Base-by-base conservation (phyloP, 768 basidiomycete species). In the Trametes meyenii region DNA sequence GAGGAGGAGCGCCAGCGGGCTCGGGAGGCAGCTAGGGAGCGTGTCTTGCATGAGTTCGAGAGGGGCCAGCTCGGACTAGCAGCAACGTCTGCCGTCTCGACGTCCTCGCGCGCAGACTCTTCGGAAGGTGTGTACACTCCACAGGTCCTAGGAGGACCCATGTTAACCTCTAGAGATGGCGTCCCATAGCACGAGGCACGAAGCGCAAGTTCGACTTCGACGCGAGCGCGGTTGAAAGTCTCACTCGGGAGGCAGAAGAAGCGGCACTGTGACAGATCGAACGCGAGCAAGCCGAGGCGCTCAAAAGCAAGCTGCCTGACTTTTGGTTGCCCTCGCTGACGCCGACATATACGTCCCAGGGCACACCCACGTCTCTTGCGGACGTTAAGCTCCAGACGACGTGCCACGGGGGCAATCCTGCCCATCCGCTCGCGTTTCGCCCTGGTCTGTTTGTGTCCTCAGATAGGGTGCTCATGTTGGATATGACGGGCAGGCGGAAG, bases 261-360 rank as follows among this genome's bases (percentile, higher is more conserved):
- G 88, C 86, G 19, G 97, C 97, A 0, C 76, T 96, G 50, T 81
- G 81, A 35, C 78, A 88, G 68, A 93, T 98, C 49, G 92, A 94
- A 70, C 80, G 81, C 36, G 94, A 97, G 72, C 90, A 92, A 66
- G 88, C 89, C 0, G 94, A 94, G 63, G 83, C 89, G 3, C 77
- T 96, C 58, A 91, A 89, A 61, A 83, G 85, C 61, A 97, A 98
- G 73, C 82, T 98, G 2, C 95, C 97, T 2, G 95, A 97, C 69
- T 99, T 97, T 72, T 99, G 97, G 97, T 80, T 99, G 40, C 95
- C 95, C 2, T 94, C 92, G 0, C 76, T 98, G 24, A 95, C 96
- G 0, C 96, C 96, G 0, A 96, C 83, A 46, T 85, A 90, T 74
- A 76, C 83, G 23, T 79, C 89, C 35, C 79, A 71, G 50, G 86